phyloP scores from a whole-genome alignment of 176 grass and related monocot species.

The Carex myosuroides region DNA sequence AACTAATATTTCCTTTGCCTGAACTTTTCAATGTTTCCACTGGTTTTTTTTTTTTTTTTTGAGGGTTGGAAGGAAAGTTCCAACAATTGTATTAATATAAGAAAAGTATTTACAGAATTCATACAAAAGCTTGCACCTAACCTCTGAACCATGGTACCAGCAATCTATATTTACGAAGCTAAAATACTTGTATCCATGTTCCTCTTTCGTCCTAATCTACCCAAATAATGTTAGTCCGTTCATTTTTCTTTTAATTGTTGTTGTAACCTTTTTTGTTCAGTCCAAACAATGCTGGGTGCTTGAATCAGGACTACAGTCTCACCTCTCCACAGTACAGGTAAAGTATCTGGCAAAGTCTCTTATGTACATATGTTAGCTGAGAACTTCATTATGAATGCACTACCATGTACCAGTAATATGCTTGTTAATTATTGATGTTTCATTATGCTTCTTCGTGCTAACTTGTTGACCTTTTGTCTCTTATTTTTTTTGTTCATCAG shows the following conservation, averaged over 20 bases:
- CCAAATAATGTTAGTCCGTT: background rate
- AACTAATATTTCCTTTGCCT: background rate
- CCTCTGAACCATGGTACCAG: too few relatives aligned
- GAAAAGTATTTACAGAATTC: too few relatives aligned
- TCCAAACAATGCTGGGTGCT: slow-evolving; percentile 48
- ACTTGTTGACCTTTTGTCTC: background rate
- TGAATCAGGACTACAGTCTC: slow-evolving; percentile 72
- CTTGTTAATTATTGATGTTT: background rate
- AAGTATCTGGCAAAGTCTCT: slow-evolving; percentile 25
- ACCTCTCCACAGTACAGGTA: slow-evolving; percentile 86
- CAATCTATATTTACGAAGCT: too few relatives aligned
- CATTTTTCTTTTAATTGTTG: background rate
- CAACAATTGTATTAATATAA: too few relatives aligned
- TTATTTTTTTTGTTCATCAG: background rate
- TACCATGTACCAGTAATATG: background rate
- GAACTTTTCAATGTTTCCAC: background rate
- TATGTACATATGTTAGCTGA: background rate
- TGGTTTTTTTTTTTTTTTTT: too few relatives aligned
- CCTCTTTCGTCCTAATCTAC: too few relatives aligned
- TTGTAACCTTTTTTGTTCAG: slow-evolving; percentile 26
- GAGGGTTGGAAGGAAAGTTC: too few relatives aligned
- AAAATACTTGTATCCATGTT: too few relatives aligned
- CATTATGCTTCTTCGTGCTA: background rate
- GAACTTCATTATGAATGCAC: background rate
- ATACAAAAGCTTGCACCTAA: too few relatives aligned